A percentile compares a stretch with the other conserved stretches of the same genome.
These are phyloP conservation scores for Ceraceosorus guamensis DNA, from an alignment of 1,284 basidiomycete species.

Conservation along the genomic window DNA sequence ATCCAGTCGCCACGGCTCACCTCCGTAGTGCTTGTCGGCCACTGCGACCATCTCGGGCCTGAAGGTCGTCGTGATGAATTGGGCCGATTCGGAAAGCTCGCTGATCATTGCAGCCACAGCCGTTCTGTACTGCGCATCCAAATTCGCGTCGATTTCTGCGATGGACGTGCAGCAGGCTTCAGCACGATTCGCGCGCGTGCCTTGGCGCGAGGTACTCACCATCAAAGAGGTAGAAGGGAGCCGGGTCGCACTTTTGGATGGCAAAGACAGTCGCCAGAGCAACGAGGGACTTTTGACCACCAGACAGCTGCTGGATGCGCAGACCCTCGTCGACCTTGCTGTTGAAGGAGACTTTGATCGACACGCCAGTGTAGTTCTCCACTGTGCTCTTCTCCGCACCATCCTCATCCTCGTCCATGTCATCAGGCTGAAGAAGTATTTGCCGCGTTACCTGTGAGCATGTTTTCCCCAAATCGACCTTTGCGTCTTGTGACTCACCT, in stretches of 20 bases:
- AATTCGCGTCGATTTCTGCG: slow-evolving; percentile 85
- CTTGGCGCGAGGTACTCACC: slow-evolving; percentile 44
- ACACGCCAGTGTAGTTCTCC: slow-evolving; percentile 92
- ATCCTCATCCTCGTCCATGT: slow-evolving; percentile 48
- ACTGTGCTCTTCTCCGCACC: slow-evolving; percentile 50
- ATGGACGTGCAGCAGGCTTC: not conserved
- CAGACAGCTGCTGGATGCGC: slow-evolving; percentile 90
- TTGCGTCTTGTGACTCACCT: slow-evolving; percentile 43
- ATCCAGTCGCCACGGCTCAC: slow-evolving; percentile 3
- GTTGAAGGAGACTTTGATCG: slow-evolving; percentile 98
- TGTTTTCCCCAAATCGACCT: no score
- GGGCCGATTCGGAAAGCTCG: slow-evolving; percentile 68
- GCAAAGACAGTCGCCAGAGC: slow-evolving; percentile 95
- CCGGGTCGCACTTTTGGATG: slow-evolving; percentile 98
- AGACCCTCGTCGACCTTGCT: slow-evolving; percentile 93
- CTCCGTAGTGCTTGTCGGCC: slow-evolving; percentile 92
- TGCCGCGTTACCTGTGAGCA: no score
- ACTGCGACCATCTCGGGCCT: slow-evolving; percentile 90
- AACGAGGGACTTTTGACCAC: slow-evolving; percentile 94
- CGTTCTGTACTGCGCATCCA: slow-evolving; percentile 94
- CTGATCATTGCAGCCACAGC: slow-evolving; percentile 96
- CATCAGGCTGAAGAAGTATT: slow-evolving; percentile 12
- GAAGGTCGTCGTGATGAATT: slow-evolving; percentile 99
- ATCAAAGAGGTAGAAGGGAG: slow-evolving; percentile 99
- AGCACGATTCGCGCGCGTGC: not conserved